A percentile compares a stretch with the other conserved stretches of the same genome.
Conservation (phyloP, 805 yeast species). For the Maudiozyma bulderi region DNA sequence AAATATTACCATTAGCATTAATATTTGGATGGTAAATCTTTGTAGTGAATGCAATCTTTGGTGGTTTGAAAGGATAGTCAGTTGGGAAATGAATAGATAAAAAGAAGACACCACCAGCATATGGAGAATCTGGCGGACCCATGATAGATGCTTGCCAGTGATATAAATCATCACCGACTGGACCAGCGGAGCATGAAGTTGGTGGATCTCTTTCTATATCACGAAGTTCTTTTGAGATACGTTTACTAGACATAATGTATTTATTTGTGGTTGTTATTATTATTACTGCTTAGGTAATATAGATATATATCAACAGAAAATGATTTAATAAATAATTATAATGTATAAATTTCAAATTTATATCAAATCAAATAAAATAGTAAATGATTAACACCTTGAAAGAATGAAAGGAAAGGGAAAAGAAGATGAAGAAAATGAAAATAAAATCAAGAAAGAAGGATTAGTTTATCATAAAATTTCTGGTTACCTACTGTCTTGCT, state of each 20-base stretch:
- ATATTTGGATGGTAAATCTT: constrained; percentile 95
- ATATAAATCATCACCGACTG: constrained; percentile 91
- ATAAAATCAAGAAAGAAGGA: too few species aligned
- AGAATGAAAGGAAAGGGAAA: too few species aligned
- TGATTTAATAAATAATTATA: too few species aligned
- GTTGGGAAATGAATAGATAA: constrained; percentile 94
- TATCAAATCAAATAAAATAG: too few species aligned
- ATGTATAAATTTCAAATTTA: too few species aligned
- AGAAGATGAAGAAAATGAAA: too few species aligned
- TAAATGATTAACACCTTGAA: too few species aligned
- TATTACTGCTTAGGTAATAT: not conserved
- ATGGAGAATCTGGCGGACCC: constrained; percentile 94
- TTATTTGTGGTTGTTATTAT: not conserved
- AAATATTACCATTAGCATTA: constrained; percentile 87
- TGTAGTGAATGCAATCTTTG: constrained; percentile 83
- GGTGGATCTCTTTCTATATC: constrained; percentile 74
- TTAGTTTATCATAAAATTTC: too few species aligned
- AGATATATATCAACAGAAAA: not conserved
- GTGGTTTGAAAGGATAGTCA: constrained; percentile 97
- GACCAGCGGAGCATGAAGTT: constrained; percentile 96
- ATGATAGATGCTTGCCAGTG: constrained; percentile 99
- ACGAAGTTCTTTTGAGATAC: constrained; percentile 9
- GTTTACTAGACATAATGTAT: constrained; percentile 5
- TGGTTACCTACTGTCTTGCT: too few species aligned
- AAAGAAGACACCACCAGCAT: constrained; percentile 87